These are phyloP conservation scores for Trichophyton equinum DNA, from an alignment of 2,329 filamentous ascomycete genomes.

Conservation along the genomic window DNA sequence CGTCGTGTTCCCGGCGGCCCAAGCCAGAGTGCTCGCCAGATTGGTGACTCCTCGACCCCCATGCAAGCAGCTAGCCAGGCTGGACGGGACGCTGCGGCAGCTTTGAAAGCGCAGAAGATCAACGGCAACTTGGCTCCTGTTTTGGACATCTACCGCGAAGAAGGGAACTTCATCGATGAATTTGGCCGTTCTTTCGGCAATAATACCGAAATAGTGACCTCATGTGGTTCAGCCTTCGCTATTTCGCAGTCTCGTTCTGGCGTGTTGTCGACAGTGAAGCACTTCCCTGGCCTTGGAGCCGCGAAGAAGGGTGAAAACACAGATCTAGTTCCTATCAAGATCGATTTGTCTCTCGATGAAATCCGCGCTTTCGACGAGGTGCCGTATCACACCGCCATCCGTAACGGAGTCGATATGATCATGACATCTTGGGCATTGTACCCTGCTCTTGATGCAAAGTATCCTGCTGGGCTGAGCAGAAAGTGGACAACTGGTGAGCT, in stretches of 20 bases:
- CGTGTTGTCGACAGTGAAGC: conserved; percentile 20
- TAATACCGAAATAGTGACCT: conserved; percentile 15
- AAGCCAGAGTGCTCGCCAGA: not conserved
- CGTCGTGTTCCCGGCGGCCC: conserved; percentile 14
- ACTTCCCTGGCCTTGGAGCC: conserved; percentile 23
- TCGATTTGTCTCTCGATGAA: conserved; percentile 16
- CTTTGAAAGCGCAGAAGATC: conserved; percentile 13
- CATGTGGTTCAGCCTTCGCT: conserved; percentile 17
- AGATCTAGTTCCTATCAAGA: conserved; percentile 19
- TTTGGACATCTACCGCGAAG: conserved; percentile 20
- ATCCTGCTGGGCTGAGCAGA: conserved; percentile 21
- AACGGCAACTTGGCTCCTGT: conserved; percentile 22
- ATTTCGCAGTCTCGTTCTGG: conserved; percentile 15
- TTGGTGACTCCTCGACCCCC: conserved; percentile 15
- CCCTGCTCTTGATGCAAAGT: conserved; percentile 18
- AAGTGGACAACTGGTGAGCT: conserved; percentile 20
- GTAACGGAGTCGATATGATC: conserved; percentile 18
- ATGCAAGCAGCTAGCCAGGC: conserved; percentile 14
- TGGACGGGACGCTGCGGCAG: conserved; percentile 16
- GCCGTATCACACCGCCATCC: conserved; percentile 18
- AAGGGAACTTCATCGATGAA: conserved; percentile 19
- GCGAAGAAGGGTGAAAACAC: conserved; percentile 19
- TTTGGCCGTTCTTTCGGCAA: conserved; percentile 20
- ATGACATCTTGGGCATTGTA: conserved; percentile 25
- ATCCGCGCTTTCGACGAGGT: conserved; percentile 18